phyloP scores from a whole-genome alignment of 768 basidiomycete genomes.

The Sarcodon sp. region DNA sequence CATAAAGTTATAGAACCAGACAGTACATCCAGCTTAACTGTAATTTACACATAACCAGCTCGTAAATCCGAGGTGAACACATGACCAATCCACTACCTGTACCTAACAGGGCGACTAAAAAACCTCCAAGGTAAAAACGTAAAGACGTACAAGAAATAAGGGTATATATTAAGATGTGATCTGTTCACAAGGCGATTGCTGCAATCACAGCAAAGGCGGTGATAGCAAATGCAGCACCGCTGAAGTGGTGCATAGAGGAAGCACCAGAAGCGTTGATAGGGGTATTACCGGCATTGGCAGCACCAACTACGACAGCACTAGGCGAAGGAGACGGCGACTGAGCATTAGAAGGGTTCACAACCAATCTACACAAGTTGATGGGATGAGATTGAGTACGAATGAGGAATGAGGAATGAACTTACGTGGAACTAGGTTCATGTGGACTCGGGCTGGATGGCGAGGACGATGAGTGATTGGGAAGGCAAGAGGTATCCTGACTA shows the following conservation, averaged over 20 bases:
- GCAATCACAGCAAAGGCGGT: conserved; percentile 10
- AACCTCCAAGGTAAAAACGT: neutral
- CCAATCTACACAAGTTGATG: conserved; percentile 1
- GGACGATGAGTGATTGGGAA: conserved; percentile 10
- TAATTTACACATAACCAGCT: too few species aligned
- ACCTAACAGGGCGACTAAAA: neutral
- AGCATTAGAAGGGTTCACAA: neutral
- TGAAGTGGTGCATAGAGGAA: conserved; percentile 11
- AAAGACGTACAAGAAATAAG: neutral
- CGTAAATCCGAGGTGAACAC: too few species aligned
- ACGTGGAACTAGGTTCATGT: neutral
- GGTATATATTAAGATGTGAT: neutral
- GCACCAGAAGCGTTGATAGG: conserved; percentile 13
- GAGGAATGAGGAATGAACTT: neutral
- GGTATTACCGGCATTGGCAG: conserved; percentile 19
- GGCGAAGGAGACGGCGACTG: conserved; percentile 1
- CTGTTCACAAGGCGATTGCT: conserved; percentile 6
- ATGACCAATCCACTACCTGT: neutral
- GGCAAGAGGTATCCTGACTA: conserved; percentile 25
- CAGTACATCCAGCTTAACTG: too few species aligned
- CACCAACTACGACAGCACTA: conserved; percentile 16
- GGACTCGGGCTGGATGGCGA: neutral
- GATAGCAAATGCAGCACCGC: conserved; percentile 11
- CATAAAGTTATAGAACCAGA: too few species aligned
- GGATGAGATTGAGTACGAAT: neutral